phyloP scores from a whole-genome alignment of 140 eudicot species.

The Senecio squalidus region DNA sequence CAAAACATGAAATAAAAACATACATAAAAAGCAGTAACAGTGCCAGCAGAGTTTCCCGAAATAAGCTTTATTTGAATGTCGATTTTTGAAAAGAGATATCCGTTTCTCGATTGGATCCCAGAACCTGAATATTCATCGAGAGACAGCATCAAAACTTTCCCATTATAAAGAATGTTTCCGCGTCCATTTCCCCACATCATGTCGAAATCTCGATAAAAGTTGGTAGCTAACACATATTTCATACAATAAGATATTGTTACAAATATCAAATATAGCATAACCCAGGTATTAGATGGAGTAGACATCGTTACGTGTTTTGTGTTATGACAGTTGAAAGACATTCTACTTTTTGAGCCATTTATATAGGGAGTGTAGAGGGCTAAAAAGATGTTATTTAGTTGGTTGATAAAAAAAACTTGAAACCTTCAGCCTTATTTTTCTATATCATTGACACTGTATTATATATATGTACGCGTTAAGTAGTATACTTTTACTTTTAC shows the following conservation, averaged over 20 bases:
- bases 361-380: constrained; percentile 22
- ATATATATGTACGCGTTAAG: neutral
- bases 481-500: neutral
- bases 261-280: neutral
- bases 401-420: constrained; percentile 20
- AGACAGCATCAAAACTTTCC: constrained; percentile 22
- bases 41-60: constrained; percentile 41
- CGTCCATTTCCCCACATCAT: constrained; percentile 31
- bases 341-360: constrained; percentile 16
- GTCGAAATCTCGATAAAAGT: constrained; percentile 28
- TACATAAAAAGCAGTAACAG: constrained; percentile 39
- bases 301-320: constrained; percentile 17
- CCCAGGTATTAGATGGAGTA: constrained; percentile 1
- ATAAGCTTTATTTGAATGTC: constrained; percentile 33
- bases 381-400: constrained; percentile 23
- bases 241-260: constrained; percentile 7
- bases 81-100: constrained; percentile 26
- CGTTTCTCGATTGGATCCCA: constrained; percentile 19
- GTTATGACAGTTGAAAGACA: constrained; percentile 1
- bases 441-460: constrained; percentile 3
- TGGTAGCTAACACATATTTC: constrained; percentile 19
- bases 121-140: constrained; percentile 35
- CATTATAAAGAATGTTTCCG: constrained; percentile 18
- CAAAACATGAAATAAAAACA: neutral
- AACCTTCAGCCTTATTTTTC: constrained; percentile 33